Conservation (phyloP, 208 protist species). For the Chromosphaera perkinsii region DNA sequence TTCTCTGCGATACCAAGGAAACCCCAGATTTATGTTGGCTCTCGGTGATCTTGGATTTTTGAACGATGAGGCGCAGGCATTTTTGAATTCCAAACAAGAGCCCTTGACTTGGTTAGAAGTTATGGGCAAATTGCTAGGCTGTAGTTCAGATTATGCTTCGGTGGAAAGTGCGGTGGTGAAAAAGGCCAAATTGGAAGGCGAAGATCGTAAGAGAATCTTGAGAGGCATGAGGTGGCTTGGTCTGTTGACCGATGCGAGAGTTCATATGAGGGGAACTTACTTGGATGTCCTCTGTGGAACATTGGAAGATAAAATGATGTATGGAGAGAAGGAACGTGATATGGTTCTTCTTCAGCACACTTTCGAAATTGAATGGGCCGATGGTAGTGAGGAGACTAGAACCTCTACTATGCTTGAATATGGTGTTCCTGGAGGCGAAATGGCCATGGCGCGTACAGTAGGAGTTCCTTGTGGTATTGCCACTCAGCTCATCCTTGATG, state of each 20-base stretch:
- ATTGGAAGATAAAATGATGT: slow-evolving; percentile 31
- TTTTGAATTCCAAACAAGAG: background rate
- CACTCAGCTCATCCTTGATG: slow-evolving; percentile 34
- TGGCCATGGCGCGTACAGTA: slow-evolving; percentile 41
- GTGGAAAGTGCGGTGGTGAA: slow-evolving; percentile 4
- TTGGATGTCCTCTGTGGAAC: slow-evolving; percentile 39
- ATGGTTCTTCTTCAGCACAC: slow-evolving; percentile 52
- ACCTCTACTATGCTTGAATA: slow-evolving; percentile 35
- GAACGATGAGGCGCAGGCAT: slow-evolving; percentile 11
- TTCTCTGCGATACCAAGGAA: slow-evolving; percentile 47
- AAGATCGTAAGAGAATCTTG: slow-evolving; percentile 17
- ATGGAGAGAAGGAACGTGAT: slow-evolving; percentile 48
- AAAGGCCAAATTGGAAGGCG: slow-evolving; percentile 19
- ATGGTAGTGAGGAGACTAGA: slow-evolving; percentile 11
- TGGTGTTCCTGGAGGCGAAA: slow-evolving; percentile 22
- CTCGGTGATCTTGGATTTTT: slow-evolving; percentile 36
- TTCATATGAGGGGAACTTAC: slow-evolving; percentile 12
- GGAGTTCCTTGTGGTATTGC: slow-evolving; percentile 40
- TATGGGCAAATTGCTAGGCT: slow-evolving; percentile 4
- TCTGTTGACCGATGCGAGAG: slow-evolving; percentile 36
- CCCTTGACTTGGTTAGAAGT: slow-evolving; percentile 14
- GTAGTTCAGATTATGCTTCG: background rate
- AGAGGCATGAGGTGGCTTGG: slow-evolving; percentile 49
- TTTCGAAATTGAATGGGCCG: slow-evolving; percentile 28
- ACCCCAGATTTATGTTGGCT: slow-evolving; percentile 24